Evolutionary conservation across 257 asterid species (phyloP).

Genomic region (Ocimum tenuiflorum): DNA sequence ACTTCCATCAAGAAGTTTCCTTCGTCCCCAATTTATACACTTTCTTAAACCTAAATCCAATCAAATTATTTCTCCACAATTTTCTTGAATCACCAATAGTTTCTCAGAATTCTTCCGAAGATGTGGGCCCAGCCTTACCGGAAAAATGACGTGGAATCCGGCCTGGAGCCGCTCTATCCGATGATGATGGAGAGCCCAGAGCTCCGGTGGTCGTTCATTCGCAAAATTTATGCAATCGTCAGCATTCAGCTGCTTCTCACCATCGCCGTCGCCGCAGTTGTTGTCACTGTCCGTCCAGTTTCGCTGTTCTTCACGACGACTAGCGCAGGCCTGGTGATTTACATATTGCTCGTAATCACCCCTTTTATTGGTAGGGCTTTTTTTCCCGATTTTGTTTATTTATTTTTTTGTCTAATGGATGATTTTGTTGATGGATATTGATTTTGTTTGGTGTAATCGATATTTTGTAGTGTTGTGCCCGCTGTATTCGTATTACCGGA

Average conservation of each 20-base stretch:
- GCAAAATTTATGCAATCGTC: slow-evolving; percentile 62
- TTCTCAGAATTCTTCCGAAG: not conserved
- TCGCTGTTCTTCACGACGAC: slow-evolving; percentile 47
- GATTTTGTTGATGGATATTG: not conserved
- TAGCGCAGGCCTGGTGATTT: slow-evolving; percentile 45
- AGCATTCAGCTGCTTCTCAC: slow-evolving; percentile 65
- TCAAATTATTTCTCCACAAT: not conserved
- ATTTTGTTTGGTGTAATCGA: not conserved
- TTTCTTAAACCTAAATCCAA: not conserved
- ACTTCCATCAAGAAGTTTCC: slow-evolving; percentile 16
- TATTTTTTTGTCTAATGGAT: not conserved
- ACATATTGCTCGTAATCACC: slow-evolving; percentile 46
- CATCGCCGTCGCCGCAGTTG: slow-evolving; percentile 48
- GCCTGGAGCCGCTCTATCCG: slow-evolving; percentile 46
- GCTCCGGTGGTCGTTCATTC: slow-evolving; percentile 74
- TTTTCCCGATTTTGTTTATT: not conserved
- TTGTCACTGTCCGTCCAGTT: slow-evolving; percentile 49
- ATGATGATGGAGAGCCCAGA: slow-evolving; percentile 62
- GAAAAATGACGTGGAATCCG: slow-evolving; percentile 54
- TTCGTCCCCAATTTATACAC: not conserved
- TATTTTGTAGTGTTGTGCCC: slow-evolving; percentile 57
- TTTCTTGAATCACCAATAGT: not conserved
- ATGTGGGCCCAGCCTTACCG: slow-evolving; percentile 38
- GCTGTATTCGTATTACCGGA: slow-evolving; percentile 60
- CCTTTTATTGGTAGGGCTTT: slow-evolving; percentile 46